These are phyloP conservation scores for Cicer chorassanicum DNA, from an alignment of 306 rosid species.

Conservation along the genomic window DNA sequence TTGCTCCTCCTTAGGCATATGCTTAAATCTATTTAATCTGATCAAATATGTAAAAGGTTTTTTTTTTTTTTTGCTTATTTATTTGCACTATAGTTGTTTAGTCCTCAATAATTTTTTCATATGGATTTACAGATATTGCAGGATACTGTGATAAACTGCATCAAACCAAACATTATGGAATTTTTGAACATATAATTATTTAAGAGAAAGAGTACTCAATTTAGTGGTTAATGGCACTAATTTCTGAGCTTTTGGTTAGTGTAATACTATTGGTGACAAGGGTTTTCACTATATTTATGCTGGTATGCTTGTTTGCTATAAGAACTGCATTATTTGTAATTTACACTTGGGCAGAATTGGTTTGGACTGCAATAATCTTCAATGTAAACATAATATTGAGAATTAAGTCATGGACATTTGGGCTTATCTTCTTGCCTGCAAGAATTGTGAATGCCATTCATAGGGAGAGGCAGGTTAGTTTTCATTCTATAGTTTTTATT, in stretches of 20 bases:
- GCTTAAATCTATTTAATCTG: no score
- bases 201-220: constrained; percentile 42
- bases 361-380: constrained; percentile 52
- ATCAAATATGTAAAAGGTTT: no score
- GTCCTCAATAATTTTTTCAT: not conserved
- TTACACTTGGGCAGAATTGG: constrained; percentile 65
- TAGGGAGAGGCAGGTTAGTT: constrained; percentile 74
- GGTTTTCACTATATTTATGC: constrained; percentile 56
- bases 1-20: no score
- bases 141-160: constrained; percentile 40
- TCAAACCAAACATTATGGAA: constrained; percentile 29
- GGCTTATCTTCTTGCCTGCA: constrained; percentile 67
- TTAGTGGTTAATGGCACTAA: constrained; percentile 54
- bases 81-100: no score
- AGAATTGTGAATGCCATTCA: constrained; percentile 59
- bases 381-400: constrained; percentile 57
- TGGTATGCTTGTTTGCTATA: constrained; percentile 57
- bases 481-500: not conserved
- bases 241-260: constrained; percentile 52
- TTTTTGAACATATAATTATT: constrained; percentile 44
- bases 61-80: no score
- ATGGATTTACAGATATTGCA: constrained; percentile 42
- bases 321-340: constrained; percentile 51
- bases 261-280: constrained; percentile 51
- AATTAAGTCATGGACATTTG: constrained; percentile 54